Conservation (phyloP, 768 basidiomycete species). For the Amanita fuliginea region DNA sequence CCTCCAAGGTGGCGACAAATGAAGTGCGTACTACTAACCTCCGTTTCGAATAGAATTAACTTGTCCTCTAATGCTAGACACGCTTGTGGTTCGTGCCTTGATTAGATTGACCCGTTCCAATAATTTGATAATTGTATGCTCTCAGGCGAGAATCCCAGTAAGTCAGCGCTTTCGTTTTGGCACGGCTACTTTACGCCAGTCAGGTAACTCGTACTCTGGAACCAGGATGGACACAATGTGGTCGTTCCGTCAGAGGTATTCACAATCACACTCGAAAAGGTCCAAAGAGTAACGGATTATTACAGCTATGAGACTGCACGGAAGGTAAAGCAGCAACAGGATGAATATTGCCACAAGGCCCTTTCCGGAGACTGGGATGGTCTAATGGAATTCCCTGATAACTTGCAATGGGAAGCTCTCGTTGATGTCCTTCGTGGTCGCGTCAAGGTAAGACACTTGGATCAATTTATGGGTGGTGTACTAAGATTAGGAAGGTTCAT, state of each 20-base stretch:
- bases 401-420: constrained; percentile 64
- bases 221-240: constrained; percentile 58
- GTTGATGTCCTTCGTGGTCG: constrained; percentile 71
- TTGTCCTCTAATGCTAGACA: constrained; percentile 19
- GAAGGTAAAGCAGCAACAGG: constrained; percentile 51
- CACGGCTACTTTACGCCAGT: constrained; percentile 9
- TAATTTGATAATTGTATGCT: not conserved
- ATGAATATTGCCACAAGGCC: constrained; percentile 48
- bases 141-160: constrained; percentile 49
- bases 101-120: not conserved
- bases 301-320: constrained; percentile 49
- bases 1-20: constrained; percentile 59
- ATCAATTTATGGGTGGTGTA: not conserved
- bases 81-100: constrained; percentile 29
- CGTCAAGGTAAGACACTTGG: constrained; percentile 38
- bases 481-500: constrained; percentile 26
- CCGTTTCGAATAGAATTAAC: not conserved
- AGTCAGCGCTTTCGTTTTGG: constrained; percentile 8
- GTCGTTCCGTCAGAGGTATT: constrained; percentile 49
- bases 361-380: constrained; percentile 33
- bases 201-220: constrained; percentile 32
- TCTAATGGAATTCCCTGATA: constrained; percentile 49
- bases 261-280: constrained; percentile 5
- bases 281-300: constrained; percentile 17
- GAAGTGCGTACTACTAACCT: constrained; percentile 34